Base-by-base conservation (phyloP, 2,329 filamentous ascomycete genomes). In the Phialocephala subalpina region DNA sequence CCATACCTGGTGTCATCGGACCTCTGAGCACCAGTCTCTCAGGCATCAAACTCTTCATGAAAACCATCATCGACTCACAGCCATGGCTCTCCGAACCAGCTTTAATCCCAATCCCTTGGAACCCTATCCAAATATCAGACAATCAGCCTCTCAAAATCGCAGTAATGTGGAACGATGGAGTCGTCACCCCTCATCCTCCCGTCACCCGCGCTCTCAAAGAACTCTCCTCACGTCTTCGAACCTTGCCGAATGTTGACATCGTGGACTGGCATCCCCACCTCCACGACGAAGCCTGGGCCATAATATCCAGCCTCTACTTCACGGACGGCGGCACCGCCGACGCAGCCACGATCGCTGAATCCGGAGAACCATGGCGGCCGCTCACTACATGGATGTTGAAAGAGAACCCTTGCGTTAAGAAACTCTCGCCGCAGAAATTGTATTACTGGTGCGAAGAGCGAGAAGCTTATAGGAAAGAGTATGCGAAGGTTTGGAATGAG, bases 71-170 rank as follows among this genome's bases (percentile, higher is more conserved):
- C 27, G 62, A 62, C 1, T 56, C 67, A 1, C 75, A 82, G 62
- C 83, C 84, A 0, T 87, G 85, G 84, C 73, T 79, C 0, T 65
- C 78, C 9, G 86, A 88, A 60, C 82, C 84, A 1, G 82, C 82
- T 47, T 79, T 83, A 33, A 72, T 86, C 0, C 82, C 83, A 0
- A 80, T 87, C 0, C 82, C 84, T 0, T 88, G 85, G 84, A 72
- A 63, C 8, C 60, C 60, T 40, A 0, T 56, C n/a, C 22, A 36
- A 6, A 63, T 60, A 20, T 40, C 27, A 22, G 22, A 14, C 38
- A n/a, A 40, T 16, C 78, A 77, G 73, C 67, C 62, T 0, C 77
- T 80, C 1, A 78, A 77, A 38, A 79, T 82, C 53, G 77, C 77
- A 14, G 38, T 74, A 0, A 70, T 73, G 49, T 73, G 66, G 49